Conservation (phyloP, 2,329 filamentous ascomycete genomes). For the Bimuria novae-zelandiae region DNA sequence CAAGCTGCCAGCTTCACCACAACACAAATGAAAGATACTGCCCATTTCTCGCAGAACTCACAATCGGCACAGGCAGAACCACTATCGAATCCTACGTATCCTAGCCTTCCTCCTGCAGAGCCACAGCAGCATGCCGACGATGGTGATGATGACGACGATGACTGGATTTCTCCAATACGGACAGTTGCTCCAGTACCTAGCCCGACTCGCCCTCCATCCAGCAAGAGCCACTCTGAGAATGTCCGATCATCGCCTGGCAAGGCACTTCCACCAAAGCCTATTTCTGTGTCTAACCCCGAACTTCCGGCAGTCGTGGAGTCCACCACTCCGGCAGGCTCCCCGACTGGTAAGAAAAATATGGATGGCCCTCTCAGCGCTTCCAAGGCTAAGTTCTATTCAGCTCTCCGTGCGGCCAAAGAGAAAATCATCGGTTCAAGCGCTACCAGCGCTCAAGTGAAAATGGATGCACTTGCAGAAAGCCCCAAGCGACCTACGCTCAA, state of each 20-base stretch:
- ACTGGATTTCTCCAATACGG: conserved; percentile 62
- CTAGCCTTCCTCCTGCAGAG: conserved; percentile 43
- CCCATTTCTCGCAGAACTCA: conserved; percentile 18
- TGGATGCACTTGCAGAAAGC: conserved; percentile 55
- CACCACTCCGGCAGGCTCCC: conserved; percentile 63
- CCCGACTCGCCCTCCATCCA: conserved; percentile 54
- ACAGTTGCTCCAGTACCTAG: conserved; percentile 38
- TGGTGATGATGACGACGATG: conserved; percentile 49
- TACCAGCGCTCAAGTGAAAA: conserved; percentile 61
- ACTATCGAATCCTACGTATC: conserved; percentile 46
- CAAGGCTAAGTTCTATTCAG: conserved; percentile 89
- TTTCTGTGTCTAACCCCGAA: conserved; percentile 50
- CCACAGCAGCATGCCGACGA: conserved; percentile 27
- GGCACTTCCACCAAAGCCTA: conserved; percentile 55
- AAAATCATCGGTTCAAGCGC: conserved; percentile 77
- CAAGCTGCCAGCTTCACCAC: conserved; percentile 34
- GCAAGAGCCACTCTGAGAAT: conserved; percentile 66
- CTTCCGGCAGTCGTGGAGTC: conserved; percentile 48
- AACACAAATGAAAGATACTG: conserved; percentile 46
- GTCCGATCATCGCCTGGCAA: conserved; percentile 35
- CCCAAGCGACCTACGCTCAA: conserved; percentile 33
- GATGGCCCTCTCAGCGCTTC: conserved; percentile 89
- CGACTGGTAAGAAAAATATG: conserved; percentile 55
- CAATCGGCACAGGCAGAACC: conserved; percentile 29
- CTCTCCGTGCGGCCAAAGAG: conserved; percentile 84